These are phyloP conservation scores for Elymus sibiricus DNA, from an alignment of 176 grass and related monocot species.

Conservation along the genomic window DNA sequence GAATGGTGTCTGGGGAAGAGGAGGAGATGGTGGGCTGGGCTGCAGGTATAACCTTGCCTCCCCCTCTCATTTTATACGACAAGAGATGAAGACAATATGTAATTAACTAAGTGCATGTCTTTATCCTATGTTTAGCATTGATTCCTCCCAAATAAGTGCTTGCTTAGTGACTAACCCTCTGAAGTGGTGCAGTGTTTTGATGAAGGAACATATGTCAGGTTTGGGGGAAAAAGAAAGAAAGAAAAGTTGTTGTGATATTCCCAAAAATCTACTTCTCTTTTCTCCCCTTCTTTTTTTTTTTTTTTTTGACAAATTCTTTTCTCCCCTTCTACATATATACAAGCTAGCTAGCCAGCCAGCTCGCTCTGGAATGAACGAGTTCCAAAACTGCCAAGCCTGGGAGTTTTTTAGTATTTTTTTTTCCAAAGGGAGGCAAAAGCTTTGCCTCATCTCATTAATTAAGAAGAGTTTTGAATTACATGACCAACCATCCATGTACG, in stretches of 20 bases:
- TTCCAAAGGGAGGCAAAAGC: too few species aligned
- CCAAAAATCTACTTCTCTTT: conserved; percentile 6
- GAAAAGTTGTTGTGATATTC: conserved; percentile 28
- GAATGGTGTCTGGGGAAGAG: conserved; percentile 13
- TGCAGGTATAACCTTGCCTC: neutral
- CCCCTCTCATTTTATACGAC: conserved; percentile 10
- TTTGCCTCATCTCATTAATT: too few species aligned
- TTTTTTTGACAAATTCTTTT: too few species aligned
- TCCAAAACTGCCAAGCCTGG: too few species aligned
- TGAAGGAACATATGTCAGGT: too few species aligned
- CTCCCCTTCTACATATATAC: too few species aligned
- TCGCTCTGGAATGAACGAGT: neutral
- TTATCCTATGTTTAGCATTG: neutral
- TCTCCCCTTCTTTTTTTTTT: neutral
- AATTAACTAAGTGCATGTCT: neutral
- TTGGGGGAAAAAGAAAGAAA: neutral
- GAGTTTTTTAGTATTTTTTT: too few species aligned
- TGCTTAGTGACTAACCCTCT: neutral
- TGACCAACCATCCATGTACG: too few species aligned
- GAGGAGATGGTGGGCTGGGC: neutral
- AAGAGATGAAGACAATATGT: neutral
- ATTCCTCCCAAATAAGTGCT: neutral
- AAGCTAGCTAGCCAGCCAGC: neutral
- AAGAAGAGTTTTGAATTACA: too few species aligned
- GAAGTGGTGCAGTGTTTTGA: too few species aligned